phyloP scores from a whole-genome alignment of 768 basidiomycete genomes.

The Leccinum boreale region DNA sequence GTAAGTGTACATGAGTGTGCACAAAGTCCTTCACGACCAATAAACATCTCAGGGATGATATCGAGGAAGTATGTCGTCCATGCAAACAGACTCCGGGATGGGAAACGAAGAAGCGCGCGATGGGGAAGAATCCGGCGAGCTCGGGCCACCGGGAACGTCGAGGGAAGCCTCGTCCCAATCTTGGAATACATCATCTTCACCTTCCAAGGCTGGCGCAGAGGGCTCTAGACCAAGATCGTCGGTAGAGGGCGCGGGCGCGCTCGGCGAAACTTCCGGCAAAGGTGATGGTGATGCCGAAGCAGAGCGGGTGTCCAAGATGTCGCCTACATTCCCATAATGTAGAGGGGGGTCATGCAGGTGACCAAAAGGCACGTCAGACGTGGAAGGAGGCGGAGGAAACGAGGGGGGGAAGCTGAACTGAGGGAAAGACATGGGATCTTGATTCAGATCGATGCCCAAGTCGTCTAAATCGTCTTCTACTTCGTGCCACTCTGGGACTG shows the following conservation, averaged over 20 bases:
- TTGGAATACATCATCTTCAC: constrained; percentile 19
- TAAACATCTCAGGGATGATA: constrained; percentile 25
- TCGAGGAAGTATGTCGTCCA: constrained; percentile 24
- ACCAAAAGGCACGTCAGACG: constrained; percentile 40
- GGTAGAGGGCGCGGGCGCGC: constrained; percentile 35
- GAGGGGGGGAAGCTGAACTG: constrained; percentile 14
- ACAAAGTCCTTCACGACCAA: constrained; percentile 8
- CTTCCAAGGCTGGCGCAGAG: constrained; percentile 43
- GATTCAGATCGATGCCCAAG: constrained; percentile 6
- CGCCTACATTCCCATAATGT: constrained; percentile 31
- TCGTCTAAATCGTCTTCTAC: constrained; percentile 39
- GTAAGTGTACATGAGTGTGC: constrained; percentile 21
- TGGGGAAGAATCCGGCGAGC: constrained; percentile 3
- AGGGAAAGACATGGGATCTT: constrained; percentile 8
- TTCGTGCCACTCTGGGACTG: constrained; percentile 55
- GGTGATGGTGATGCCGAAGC: constrained; percentile 42
- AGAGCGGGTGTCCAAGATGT: constrained; percentile 32
- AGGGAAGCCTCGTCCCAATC: constrained; percentile 20
- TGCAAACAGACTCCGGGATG: constrained; percentile 1
- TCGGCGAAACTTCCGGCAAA: constrained; percentile 39
- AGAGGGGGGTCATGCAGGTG: constrained; percentile 37
- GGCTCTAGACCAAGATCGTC: constrained; percentile 34
- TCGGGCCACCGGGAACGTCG: neutral
- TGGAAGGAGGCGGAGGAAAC: constrained; percentile 35
- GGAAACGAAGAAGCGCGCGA: constrained; percentile 3